Base-by-base conservation (phyloP, 345 rosid genomes). In the Hevea brasiliensis region DNA sequence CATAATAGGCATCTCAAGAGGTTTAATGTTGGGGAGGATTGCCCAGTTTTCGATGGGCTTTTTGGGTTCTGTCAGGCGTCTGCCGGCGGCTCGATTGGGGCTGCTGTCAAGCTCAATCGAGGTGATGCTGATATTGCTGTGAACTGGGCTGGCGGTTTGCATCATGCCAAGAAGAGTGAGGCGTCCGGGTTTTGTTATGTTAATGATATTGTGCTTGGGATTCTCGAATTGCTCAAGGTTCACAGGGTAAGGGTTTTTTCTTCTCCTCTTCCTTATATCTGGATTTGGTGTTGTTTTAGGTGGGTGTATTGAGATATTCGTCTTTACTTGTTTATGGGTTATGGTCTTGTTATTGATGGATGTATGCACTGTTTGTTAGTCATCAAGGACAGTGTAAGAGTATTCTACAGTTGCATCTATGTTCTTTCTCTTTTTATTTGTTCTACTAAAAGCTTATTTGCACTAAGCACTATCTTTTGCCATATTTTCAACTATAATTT, bases 141-240 rank as follows among this genome's bases (percentile, higher is more conserved):
- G 71, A 95, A 95, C 77, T 95, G 99, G 99, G 97, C 96, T 1
- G 99, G 99, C 72, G 98, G 99, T 2, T 83, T 92, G 62, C 99
- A 95, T 78, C 99, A 95, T 79, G 99, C 99, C 20, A 95, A 95
- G 90, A 95, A 91, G 83, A 86, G 93, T 13, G 98, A 95, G 81
- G 99, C 99, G 26, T 95, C 99, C 41, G 99, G 99, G 73, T 95
- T 92, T 79, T 95, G 99, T 77, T 95, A 95, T 69, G 99, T 92
- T 3, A 95, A 95, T 73, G 99, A 92, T 68, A 92, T 91, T 60
- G 99, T 92, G 17, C 90, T 95, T 26, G 99, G 99, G 74, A 92
- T 92, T 79, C 89, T 95, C 0, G 98, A 92, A 87, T 67, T 95
- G 79, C 99, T 95, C 77, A 92, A 95, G 80, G 92, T 89, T 82